These are phyloP conservation scores for Carex cristatella DNA, from an alignment of 176 grass and related monocot genomes.

Conservation along the genomic window DNA sequence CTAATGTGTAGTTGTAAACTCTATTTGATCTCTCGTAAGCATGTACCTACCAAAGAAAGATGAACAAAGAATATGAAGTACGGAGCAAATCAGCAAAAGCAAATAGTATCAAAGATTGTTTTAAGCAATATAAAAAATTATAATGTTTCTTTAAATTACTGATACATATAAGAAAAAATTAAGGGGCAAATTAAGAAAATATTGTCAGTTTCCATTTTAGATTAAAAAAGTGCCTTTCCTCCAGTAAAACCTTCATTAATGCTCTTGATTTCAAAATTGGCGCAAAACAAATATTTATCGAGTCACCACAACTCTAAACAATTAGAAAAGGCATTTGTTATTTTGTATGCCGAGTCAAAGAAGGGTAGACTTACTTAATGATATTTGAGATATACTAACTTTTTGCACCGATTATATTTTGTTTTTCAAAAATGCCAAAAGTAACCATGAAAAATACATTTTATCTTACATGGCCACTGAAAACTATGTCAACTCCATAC, in stretches of 20 bases:
- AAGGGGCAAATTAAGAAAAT: background rate
- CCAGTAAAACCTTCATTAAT: background rate
- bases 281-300: background rate
- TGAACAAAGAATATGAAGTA: background rate
- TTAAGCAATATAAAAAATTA: background rate
- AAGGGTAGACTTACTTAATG: background rate
- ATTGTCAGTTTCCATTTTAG: background rate
- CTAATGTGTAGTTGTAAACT: conserved; percentile 61
- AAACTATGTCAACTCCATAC: conserved; percentile 58
- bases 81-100: background rate
- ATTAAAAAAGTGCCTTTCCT: background rate
- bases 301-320: background rate
- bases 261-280: background rate
- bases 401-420: background rate
- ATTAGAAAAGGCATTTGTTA: background rate
- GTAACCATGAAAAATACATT: background rate
- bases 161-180: background rate
- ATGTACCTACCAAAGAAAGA: conserved; percentile 50
- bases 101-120: background rate
- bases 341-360: background rate
- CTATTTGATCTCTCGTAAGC: conserved; percentile 88
- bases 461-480: conserved; percentile 73
- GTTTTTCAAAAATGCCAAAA: background rate
- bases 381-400: background rate
- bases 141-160: background rate